Percentiles rank a stretch among this genome's conserved stretches.
Conservation (phyloP, 768 basidiomycete genomes). For the Guyanaporus albipodus region DNA sequence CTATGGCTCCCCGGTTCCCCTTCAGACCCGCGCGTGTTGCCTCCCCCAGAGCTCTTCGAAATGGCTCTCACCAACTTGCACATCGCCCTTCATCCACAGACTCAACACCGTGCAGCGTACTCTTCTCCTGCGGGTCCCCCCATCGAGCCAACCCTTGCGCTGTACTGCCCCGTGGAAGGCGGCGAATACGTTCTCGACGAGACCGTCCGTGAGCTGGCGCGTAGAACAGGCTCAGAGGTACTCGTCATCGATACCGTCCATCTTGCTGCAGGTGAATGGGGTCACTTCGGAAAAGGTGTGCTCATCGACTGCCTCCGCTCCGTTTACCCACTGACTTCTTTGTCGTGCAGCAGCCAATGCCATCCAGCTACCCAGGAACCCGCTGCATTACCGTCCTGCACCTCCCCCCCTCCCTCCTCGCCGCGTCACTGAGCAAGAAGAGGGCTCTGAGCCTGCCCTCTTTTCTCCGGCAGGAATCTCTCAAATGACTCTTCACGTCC, state of each 20-base stretch:
- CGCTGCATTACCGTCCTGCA: conserved; percentile 58
- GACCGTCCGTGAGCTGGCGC: conserved; percentile 74
- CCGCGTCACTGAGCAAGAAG: conserved; percentile 36
- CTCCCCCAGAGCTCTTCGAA: conserved; percentile 71
- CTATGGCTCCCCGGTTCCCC: conserved; percentile 57
- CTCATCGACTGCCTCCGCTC: neutral
- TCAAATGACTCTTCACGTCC: conserved; percentile 46
- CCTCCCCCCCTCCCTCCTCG: conserved; percentile 27
- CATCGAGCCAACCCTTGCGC: conserved; percentile 75
- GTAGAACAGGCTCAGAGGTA: conserved; percentile 71
- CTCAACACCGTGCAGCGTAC: conserved; percentile 70
- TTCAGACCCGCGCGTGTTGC: conserved; percentile 36
- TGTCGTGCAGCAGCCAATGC: conserved; percentile 57
- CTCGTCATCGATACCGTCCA: conserved; percentile 81
- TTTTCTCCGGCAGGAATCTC: conserved; percentile 34
- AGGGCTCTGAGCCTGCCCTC: conserved; percentile 48
- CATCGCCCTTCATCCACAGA: conserved; percentile 76
- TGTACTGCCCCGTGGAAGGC: conserved; percentile 81
- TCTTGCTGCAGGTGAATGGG: conserved; percentile 85
- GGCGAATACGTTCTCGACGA: conserved; percentile 79
- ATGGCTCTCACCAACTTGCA: conserved; percentile 73
- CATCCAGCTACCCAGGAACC: conserved; percentile 67
- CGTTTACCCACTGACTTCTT: conserved; percentile 6
- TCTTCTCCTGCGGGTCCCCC: conserved; percentile 49
- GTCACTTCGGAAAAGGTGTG: conserved; percentile 75